A percentile compares a stretch with the other conserved stretches of the same genome.
phyloP scores from a whole-genome alignment of 345 rosid genomes.

The Bruguiera sexangula region DNA sequence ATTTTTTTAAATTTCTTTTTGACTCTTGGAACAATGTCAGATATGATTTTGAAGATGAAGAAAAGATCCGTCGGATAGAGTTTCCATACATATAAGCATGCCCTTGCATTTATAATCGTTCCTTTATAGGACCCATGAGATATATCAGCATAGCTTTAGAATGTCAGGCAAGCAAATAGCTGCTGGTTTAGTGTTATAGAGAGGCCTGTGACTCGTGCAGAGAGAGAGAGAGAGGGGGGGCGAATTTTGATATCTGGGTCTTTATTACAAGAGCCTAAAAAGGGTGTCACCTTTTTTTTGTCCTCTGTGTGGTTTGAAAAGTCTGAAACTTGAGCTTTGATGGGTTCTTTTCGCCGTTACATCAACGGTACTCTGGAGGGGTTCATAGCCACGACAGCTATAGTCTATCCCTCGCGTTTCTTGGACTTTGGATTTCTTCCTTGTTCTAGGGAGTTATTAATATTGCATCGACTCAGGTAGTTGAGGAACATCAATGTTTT shows the following conservation, averaged over 20 bases:
- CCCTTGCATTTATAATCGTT: background rate
- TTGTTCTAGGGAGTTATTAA: conserved; percentile 35
- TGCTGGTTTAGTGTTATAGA: conserved; percentile 23
- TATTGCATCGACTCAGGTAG: conserved; percentile 26
- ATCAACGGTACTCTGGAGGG: conserved; percentile 30
- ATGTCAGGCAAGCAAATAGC: conserved; percentile 39
- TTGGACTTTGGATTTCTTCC: conserved; percentile 38
- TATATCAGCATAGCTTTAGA: conserved; percentile 41
- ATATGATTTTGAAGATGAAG: conserved; percentile 1
- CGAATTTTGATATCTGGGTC: conserved; percentile 22
- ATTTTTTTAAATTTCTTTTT: background rate
- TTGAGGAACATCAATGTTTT: conserved; percentile 9
- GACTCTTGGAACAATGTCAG: conserved; percentile 11
- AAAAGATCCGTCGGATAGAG: background rate
- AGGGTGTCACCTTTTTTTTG: conserved; percentile 23
- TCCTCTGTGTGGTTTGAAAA: conserved; percentile 10
- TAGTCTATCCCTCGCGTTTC: conserved; percentile 23
- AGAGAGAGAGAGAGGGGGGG: background rate
- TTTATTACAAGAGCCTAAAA: conserved; percentile 27
- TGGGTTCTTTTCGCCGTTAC: conserved; percentile 31
- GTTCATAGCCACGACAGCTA: conserved; percentile 53
- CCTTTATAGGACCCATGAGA: conserved; percentile 17
- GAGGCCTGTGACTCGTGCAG: conserved; percentile 33
- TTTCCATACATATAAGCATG: background rate
- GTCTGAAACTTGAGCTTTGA: conserved; percentile 30